Evolutionary conservation across 495 filamentous ascomycete species (phyloP), one percentile per base, ranked within the genome.

Genomic region (Neurospora sp.): DNA sequence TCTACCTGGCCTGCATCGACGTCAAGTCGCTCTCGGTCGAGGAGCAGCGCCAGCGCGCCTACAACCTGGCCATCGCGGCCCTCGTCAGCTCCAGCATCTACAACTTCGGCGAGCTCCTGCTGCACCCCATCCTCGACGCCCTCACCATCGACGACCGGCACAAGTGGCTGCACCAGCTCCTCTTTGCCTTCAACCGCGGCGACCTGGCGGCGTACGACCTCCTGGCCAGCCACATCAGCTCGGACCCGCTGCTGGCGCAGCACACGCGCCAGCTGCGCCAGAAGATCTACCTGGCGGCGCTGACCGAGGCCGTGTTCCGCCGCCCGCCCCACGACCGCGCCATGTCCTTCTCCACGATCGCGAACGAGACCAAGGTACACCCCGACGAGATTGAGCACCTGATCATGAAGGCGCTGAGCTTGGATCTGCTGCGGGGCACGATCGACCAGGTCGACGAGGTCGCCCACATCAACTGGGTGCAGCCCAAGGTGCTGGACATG

Each of bases 81-180:
- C 87, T 99, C 11, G 91, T 97, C 41, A 97, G 94, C 70, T 93
- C 94, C 80, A 90, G 88, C 74, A 98, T 98, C 84, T 98, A 98
- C 88, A 99, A 98, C 87, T 99, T 99, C 75, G 96, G 96, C 82
- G 96, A 99, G 86, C 93, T 99, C 6, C 90, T 99, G 27, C 89
- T 98, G 73, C 96, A 99, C 84, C 96, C 96, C 7, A 96, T 99
- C 78, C 90, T 98, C 72, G 91, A 97, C 79, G 90, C 92, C 8
- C 87, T 99, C 71, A 82, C 83, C 8, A 81, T 87, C 38, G 80
- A 85, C 75, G 86, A 83, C 62, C 84, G 89, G 70, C 88, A 89
- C 41, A 81, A 85, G 62, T 99, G 96, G 96, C 89, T 99, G 38
- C 91, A 92, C 72, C 92, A 97, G 27, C 90, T 99, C 12, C 89